phyloP scores from a whole-genome alignment of 108 stramenopile genomes.

The Poteriospumella lacustris region DNA sequence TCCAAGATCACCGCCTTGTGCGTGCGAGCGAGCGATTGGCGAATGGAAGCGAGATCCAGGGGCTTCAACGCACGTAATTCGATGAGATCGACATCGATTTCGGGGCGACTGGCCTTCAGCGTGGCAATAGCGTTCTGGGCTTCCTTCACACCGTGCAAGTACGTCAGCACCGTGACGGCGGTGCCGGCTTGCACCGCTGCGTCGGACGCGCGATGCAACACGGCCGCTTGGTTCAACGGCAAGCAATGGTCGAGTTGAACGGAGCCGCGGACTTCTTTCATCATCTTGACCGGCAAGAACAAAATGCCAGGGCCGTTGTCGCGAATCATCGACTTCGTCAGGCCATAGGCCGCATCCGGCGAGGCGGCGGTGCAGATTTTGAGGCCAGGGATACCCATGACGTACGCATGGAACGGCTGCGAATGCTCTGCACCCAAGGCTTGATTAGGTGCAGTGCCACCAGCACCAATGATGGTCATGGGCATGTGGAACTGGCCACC shows the following conservation, averaged over 20 bases:
- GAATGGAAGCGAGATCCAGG: conserved; percentile 89
- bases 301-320: conserved; percentile 96
- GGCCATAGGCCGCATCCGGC: conserved; percentile 89
- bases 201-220: conserved; percentile 76
- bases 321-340: conserved; percentile 95
- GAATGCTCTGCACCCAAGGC: conserved; percentile 95
- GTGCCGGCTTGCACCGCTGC: conserved; percentile 64
- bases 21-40: conserved; percentile 51
- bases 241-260: conserved; percentile 78
- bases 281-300: conserved; percentile 96
- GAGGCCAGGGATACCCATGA: conserved; percentile 97
- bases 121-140: conserved; percentile 62
- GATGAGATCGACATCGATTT: conserved; percentile 91
- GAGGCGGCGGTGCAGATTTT: conserved; percentile 95
- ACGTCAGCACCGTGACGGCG: conserved; percentile 92
- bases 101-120: conserved; percentile 59
- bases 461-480: conserved; percentile 96
- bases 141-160: conserved; percentile 95
- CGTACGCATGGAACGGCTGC: conserved; percentile 96
- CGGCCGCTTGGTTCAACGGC: conserved; percentile 84
- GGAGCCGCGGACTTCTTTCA: conserved; percentile 89
- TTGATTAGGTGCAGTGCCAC: conserved; percentile 96
- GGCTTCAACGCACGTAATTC: conserved; percentile 92
- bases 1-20: conserved; percentile 81
- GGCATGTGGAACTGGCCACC: conserved; percentile 98